Evolutionary conservation across 2,329 filamentous ascomycete genomes (phyloP), one percentile per base, ranked within the genome.

Genomic region (Fusarium sp.): DNA sequence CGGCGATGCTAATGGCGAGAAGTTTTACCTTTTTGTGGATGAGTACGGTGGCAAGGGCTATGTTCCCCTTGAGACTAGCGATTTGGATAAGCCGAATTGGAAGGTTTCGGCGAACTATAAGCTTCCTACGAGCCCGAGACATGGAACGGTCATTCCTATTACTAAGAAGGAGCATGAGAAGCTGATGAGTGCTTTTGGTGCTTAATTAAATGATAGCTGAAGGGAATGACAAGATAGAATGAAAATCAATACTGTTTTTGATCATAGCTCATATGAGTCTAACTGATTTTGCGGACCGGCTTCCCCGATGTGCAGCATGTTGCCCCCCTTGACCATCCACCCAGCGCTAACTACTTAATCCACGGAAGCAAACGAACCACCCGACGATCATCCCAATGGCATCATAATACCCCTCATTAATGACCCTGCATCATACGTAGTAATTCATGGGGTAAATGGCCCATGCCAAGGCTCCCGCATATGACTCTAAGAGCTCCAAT

Each of bases 21-120:
- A 87, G 76, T 89, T 83, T 72, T 89, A 88, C 71, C 84, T 89
- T 1, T 89, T 89, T 51, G 85, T 89, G 1, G 87, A 89, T 51
- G 87, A 89, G 71, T 89, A 88, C 62, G 80, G 77, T 5, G 84
- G 82, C 8, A 83, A 87, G 8, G 87, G 87, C 1, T 89, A 89
- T 72, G 85, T 89, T 17, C 87, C 87, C 0, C 82, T 89, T 1
- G 85, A 87, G 79, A 88, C 87, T 0, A 71, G 76, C 1, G 83
- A 89, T 54, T 85, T 89, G 50, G 80, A 83, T 17, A 85, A 84
- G 18, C 87, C 87, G 0, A 66, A 77, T 12, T 89, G 87, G 87
- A 83, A 80, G 42, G 82, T 89, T 1, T 84, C 87, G 0, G 70
- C 73, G 11, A 82, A 79, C 0, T 89, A 85, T 78, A 84, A 79